Base-by-base conservation (phyloP, 2,329 filamentous ascomycete genomes). In the Hypoxylon sp. region DNA sequence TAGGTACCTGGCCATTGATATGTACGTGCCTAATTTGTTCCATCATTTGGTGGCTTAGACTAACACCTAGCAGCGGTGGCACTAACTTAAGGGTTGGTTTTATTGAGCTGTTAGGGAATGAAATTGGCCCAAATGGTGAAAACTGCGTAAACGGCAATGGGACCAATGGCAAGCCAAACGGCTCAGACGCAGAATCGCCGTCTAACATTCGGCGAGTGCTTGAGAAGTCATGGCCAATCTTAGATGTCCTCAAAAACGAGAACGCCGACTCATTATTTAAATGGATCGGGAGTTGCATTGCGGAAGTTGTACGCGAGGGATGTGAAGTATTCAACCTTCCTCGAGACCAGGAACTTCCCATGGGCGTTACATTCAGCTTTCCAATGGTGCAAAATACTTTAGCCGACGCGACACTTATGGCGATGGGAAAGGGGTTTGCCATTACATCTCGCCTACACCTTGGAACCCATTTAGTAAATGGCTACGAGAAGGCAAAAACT, bases 261-360 rank as follows among this genome's bases (percentile, higher is more conserved):
- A 90, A 94, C 69, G 88, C 91, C 1, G 89, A 93, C 62, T 89
- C 90, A 63, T 82, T 95, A 1, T 96, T 96, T 77, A 80, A 85
- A n/a, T 96, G 92, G 92, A 93, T 96, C 71, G 93, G 92, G 25
- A 83, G 87, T 72, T 92, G 90, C 74, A 93, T 96, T 72, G 91
- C 91, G 13, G 84, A 91, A 66, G 91, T 94, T 2, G 89, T 95
- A 14, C 82, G 81, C 32, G 85, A 89, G 67, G 89, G 86, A 6
- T 83, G 84, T 66, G 74, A 81, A 3, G 73, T 75, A 13, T 80
- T 84, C 63, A 74, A 77, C 36, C 78, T 88, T 46, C 75, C 80
- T 41, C 79, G 68, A 50, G 78, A 81, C 65, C 78, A 81, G 28
- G 82, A 84, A 57, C 78, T 92, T n/a, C 83, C 87, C 5, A 82